Base-by-base conservation (phyloP, 495 filamentous ascomycete species). In the Amorphotheca resinae region DNA sequence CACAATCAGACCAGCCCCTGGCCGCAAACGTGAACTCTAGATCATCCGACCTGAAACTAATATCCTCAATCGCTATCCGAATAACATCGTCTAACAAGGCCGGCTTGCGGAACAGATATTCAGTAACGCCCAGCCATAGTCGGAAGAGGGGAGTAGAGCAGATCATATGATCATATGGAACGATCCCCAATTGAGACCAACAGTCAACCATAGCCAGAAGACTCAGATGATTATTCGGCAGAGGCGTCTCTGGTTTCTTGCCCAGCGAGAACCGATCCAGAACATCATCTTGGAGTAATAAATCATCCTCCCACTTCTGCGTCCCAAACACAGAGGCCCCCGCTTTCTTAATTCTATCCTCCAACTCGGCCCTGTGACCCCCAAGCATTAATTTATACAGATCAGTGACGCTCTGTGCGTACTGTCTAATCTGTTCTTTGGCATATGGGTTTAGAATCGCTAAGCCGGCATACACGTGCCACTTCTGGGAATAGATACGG, bases 141-240 rank as follows among this genome's bases (percentile, higher is more conserved):
- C 91, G 82, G 68, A 96, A 98, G n/a, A 95, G 72, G 76, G 91
- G 91, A 11, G 91, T 98, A 9, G 85, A 93, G 64, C 91, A 98
- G 51, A 98, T 94, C 87, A 96, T 95, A 66, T 98, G 91, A 61
- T 96, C 88, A 60, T 96, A 98, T 1, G 91, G 91, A 23, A 91
- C 82, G 49, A 95, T 98, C 23, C 79, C 83, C 11, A 95, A 69
- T 45, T 82, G 82, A 61, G 79, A 88, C 91, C 91, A 98, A 62
- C 87, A 96, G 64, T 98, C 91, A 21, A 96, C 91, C 75, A 98
- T 98, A n/a, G 89, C 93, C 28, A 98, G 73, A 37, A 98, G 72
- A 62, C 76, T 83, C 22, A 98, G 67, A 59, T 98, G 91, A 54
- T 86, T 95, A 62, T 98, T 98, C 20, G 81, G 85, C 15, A 80